These are phyloP conservation scores for Amauroascus verrucosus DNA, from an alignment of 2,329 filamentous ascomycete species.

Conservation along the genomic window DNA sequence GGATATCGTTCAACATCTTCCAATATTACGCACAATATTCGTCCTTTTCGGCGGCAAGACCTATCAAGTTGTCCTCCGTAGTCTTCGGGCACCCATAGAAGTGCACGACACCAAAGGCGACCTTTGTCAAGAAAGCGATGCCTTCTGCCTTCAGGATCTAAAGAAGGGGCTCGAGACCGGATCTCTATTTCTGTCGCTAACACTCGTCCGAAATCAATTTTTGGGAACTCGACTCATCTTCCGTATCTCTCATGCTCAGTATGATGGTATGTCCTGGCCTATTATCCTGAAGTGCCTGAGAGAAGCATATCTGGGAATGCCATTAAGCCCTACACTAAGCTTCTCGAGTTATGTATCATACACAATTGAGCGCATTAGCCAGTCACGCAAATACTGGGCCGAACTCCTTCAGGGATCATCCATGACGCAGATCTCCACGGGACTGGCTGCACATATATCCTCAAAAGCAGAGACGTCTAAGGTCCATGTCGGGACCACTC, in stretches of 20 bases:
- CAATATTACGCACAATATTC: conserved; percentile 50
- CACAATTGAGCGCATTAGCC: background rate
- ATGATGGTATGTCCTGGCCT: conserved; percentile 53
- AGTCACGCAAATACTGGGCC: conserved; percentile 10
- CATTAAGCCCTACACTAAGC: background rate
- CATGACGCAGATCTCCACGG: background rate
- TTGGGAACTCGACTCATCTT: conserved; percentile 37
- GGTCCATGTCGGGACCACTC: background rate
- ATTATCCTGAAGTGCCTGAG: conserved; percentile 17
- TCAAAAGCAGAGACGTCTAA: background rate
- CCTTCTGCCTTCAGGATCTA: conserved; percentile 37
- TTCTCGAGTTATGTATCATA: conserved; percentile 7
- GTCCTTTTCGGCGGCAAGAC: conserved; percentile 34
- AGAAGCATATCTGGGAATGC: background rate
- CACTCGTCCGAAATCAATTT: conserved; percentile 2
- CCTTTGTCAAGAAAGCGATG: conserved; percentile 37
- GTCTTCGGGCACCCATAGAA: conserved; percentile 35
- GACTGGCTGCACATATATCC: background rate
- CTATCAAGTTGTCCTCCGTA: conserved; percentile 44
- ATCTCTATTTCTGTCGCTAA: conserved; percentile 1
- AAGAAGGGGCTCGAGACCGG: conserved; percentile 33
- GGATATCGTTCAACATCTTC: background rate
- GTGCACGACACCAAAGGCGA: conserved; percentile 39
- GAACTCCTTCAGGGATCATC: conserved; percentile 5
- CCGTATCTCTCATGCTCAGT: conserved; percentile 53